Evolutionary conservation across 495 filamentous ascomycete genomes (phyloP).

Genomic region (Podospora didyma): DNA sequence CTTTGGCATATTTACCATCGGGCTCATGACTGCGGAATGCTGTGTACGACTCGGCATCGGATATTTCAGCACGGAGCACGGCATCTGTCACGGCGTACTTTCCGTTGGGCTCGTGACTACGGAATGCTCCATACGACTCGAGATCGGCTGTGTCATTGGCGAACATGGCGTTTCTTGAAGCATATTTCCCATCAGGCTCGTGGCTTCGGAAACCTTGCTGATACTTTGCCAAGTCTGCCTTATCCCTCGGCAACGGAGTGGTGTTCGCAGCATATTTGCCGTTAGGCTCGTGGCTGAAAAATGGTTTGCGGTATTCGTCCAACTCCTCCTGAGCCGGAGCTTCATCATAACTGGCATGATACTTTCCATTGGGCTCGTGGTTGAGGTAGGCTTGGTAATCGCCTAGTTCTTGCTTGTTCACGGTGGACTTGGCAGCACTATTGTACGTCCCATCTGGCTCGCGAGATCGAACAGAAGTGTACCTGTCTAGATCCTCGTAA

Average conservation of each 20-base stretch:
- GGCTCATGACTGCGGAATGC: constrained; percentile 15
- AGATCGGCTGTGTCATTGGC: not conserved
- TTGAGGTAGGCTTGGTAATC: constrained; percentile 19
- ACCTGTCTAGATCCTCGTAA: constrained; percentile 25
- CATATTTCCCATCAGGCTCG: constrained; percentile 19
- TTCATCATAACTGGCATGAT: constrained; percentile 16
- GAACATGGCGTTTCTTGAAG: not conserved
- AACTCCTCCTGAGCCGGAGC: constrained; percentile 6
- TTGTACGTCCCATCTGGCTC: constrained; percentile 28
- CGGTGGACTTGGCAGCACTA: not conserved
- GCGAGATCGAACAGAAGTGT: constrained; percentile 11
- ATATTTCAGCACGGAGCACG: too few relatives aligned
- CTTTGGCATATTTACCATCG: constrained; percentile 14
- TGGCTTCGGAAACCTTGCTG: constrained; percentile 8
- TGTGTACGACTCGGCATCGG: not conserved
- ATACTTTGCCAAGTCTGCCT: constrained; percentile 18
- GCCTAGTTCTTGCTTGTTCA: constrained; percentile 3
- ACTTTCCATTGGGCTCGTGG: constrained; percentile 31
- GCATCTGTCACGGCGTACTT: not conserved
- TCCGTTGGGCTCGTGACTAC: constrained; percentile 6
- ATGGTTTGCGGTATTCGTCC: constrained; percentile 7
- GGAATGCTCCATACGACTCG: constrained; percentile 2
- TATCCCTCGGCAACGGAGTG: constrained; percentile 1
- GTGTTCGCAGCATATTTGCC: constrained; percentile 21
- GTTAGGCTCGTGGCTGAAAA: constrained; percentile 12